A percentile compares a stretch with the other conserved stretches of the same genome.
Evolutionary conservation across 441 rosid genomes (phyloP).

Genomic region (Pelargonium exstipulatum): DNA sequence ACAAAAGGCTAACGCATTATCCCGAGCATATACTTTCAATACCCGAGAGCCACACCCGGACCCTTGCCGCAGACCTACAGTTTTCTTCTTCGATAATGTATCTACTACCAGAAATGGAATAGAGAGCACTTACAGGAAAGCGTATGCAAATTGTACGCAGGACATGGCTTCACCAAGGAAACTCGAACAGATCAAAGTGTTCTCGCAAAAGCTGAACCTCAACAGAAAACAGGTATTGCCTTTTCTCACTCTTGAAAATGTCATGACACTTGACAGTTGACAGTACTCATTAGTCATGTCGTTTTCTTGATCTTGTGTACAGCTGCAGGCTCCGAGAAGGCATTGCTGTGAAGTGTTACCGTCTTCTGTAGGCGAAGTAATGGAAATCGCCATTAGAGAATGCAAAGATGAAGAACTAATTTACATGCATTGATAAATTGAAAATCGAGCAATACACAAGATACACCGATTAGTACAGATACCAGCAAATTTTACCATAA

Average conservation of each 20-base stretch:
- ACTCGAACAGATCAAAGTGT: slow-evolving; percentile 56
- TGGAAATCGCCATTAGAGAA: slow-evolving; percentile 67
- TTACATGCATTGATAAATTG: slow-evolving; percentile 38
- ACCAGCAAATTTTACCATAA: too few relatives aligned
- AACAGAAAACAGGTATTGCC: slow-evolving; percentile 46
- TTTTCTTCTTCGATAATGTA: slow-evolving; percentile 52
- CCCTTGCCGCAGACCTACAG: slow-evolving; percentile 63
- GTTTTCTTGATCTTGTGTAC: slow-evolving; percentile 12
- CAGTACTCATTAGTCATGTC: too few relatives aligned
- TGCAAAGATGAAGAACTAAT: slow-evolving; percentile 67
- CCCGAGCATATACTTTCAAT: slow-evolving; percentile 48
- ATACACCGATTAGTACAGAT: background rate
- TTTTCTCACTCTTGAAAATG: background rate
- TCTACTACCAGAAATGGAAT: slow-evolving; percentile 26
- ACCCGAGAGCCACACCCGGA: slow-evolving; percentile 42
- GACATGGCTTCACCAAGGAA: slow-evolving; percentile 47
- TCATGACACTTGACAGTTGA: background rate
- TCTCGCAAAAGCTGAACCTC: slow-evolving; percentile 52
- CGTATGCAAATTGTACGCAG: slow-evolving; percentile 39
- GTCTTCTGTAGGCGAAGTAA: slow-evolving; percentile 35
- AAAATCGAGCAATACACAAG: background rate
- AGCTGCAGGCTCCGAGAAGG: slow-evolving; percentile 78
- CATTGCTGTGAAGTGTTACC: slow-evolving; percentile 78
- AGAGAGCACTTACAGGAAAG: slow-evolving; percentile 45
- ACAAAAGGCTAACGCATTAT: slow-evolving; percentile 23